These are phyloP conservation scores for Tylopilus intermedius DNA, from an alignment of 768 basidiomycete genomes.

Conservation along the genomic window DNA sequence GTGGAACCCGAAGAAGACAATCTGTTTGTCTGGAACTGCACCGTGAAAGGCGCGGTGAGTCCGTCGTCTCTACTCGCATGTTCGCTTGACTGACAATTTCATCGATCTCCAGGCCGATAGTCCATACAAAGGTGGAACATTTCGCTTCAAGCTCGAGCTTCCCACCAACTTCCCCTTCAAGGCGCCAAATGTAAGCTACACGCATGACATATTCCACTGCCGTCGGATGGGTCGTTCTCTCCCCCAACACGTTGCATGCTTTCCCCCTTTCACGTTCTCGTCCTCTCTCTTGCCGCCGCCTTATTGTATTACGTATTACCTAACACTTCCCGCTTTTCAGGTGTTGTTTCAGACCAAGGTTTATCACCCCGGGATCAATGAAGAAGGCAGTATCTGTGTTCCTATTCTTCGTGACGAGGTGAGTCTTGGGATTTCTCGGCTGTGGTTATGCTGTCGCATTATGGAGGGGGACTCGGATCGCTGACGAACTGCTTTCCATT, in stretches of 20 bases:
- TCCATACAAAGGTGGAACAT: slow-evolving; percentile 80
- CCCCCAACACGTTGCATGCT: slow-evolving; percentile 19
- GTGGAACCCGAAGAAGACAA: slow-evolving; percentile 68
- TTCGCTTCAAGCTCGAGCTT: slow-evolving; percentile 68
- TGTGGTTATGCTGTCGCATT: background rate
- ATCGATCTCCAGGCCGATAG: slow-evolving; percentile 52
- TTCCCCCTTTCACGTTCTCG: background rate
- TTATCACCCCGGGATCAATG: slow-evolving; percentile 88
- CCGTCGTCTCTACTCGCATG: background rate
- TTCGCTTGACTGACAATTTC: slow-evolving; percentile 2
- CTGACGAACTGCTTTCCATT: slow-evolving; percentile 6
- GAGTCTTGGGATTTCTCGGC: slow-evolving; percentile 22
- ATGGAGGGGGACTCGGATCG: background rate
- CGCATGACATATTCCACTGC: slow-evolving; percentile 4
- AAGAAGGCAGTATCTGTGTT: slow-evolving; percentile 82
- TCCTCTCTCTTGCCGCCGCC: background rate
- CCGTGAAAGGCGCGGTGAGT: slow-evolving; percentile 69
- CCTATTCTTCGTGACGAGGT: slow-evolving; percentile 83
- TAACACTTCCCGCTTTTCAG: slow-evolving; percentile 34
- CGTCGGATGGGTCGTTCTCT: background rate
- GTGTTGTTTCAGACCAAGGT: slow-evolving; percentile 83
- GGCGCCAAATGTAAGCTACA: slow-evolving; percentile 58
- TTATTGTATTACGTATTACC: slow-evolving; percentile 16
- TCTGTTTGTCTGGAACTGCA: slow-evolving; percentile 71
- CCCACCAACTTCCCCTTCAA: slow-evolving; percentile 86